These are phyloP conservation scores for Saccharomyces hybrid DNA, from an alignment of 1,139 yeast species.

Conservation along the genomic window DNA sequence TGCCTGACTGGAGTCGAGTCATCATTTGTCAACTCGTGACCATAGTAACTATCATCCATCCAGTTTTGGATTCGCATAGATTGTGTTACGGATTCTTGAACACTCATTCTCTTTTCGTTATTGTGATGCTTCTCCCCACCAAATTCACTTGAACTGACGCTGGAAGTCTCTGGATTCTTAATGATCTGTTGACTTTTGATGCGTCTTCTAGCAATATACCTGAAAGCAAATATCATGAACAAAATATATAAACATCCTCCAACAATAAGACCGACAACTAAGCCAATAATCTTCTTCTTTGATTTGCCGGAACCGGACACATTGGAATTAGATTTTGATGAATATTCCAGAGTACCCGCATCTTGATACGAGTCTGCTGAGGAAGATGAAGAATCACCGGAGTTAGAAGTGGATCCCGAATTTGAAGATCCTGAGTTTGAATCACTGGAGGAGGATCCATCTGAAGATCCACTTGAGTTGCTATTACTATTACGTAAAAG, in stretches of 20 bases:
- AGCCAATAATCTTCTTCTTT: conserved; percentile 42
- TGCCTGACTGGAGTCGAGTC: conserved; percentile 9
- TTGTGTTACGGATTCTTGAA: conserved; percentile 21
- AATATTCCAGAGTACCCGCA: conserved; percentile 41
- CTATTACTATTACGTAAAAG: conserved; percentile 28
- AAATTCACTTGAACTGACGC: conserved; percentile 28
- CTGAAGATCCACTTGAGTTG: conserved; percentile 18
- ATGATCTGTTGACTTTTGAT: conserved; percentile 10
- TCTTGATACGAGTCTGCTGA: conserved; percentile 12
- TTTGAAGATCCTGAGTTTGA: conserved; percentile 4
- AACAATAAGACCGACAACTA: conserved; percentile 60
- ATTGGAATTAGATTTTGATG: conserved; percentile 12
- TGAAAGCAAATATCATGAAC: conserved; percentile 39
- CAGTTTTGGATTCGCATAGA: conserved; percentile 26
- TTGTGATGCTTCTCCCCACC: conserved; percentile 21
- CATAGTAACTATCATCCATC: conserved; percentile 25
- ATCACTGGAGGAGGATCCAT: conserved; percentile 11
- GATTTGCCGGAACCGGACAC: conserved; percentile 28
- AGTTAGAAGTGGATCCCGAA: background rate
- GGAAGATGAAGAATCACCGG: conserved; percentile 7
- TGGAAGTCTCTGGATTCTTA: conserved; percentile 16
- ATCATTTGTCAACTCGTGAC: conserved; percentile 12
- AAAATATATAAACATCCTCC: conserved; percentile 56
- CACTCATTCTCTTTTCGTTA: conserved; percentile 9
- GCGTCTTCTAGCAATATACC: conserved; percentile 34